Conservation (phyloP, 2,329 filamentous ascomycete genomes). For the Apiospora rasikravindrae region DNA sequence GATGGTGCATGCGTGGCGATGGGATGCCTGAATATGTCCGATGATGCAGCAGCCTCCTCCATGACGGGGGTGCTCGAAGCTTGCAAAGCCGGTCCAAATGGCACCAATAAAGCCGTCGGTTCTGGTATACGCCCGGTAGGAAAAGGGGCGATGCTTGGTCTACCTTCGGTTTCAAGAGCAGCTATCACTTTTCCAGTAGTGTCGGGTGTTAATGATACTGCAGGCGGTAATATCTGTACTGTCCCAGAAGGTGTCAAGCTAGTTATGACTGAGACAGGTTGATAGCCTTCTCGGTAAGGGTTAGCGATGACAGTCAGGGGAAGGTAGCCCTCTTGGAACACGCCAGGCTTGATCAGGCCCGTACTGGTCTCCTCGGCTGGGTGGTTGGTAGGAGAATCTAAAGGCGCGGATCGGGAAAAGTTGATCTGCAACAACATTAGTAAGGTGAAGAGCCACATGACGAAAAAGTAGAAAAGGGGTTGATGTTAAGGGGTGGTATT, state of each 20-base stretch:
- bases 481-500: not conserved
- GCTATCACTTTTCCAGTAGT: conserved; percentile 42
- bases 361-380: not conserved
- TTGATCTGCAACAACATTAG: conserved; percentile 16
- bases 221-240: conserved; percentile 41
- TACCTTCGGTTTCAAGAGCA: conserved; percentile 36
- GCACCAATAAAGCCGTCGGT: conserved; percentile 42
- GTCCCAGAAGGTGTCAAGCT: conserved; percentile 37
- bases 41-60: conserved; percentile 24
- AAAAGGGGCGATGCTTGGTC: conserved; percentile 32
- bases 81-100: conserved; percentile 24
- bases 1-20: conserved; percentile 59
- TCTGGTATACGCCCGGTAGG: conserved; percentile 41
- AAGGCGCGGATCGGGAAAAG: not conserved
- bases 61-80: conserved; percentile 32
- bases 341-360: not conserved
- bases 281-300: conserved; percentile 32
- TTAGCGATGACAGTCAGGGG: conserved; percentile 23
- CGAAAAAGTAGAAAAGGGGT: conserved; percentile 1
- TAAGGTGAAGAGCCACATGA: not conserved
- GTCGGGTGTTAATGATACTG: conserved; percentile 34
- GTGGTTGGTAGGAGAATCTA: not conserved
- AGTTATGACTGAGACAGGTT: conserved; percentile 38
- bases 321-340: conserved; percentile 25
- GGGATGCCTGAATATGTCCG: conserved; percentile 61